Evolutionary conservation across 2,329 filamentous ascomycete species (phyloP).

Genomic region (Penicillium polonicum): DNA sequence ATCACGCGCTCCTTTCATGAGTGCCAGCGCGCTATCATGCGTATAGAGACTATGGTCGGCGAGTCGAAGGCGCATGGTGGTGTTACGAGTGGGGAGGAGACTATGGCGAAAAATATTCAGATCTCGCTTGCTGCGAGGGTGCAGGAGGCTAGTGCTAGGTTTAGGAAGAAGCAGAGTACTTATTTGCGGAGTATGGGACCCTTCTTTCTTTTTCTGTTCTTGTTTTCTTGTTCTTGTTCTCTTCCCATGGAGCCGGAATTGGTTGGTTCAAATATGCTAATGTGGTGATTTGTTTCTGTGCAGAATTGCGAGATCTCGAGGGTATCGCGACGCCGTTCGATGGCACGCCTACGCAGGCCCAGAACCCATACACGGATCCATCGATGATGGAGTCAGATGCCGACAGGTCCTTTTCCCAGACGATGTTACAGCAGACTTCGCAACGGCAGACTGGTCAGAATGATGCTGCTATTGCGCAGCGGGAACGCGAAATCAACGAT

Average conservation of each 20-base stretch:
- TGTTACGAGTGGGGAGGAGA: slow-evolving; percentile 80
- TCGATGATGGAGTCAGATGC: slow-evolving; percentile 91
- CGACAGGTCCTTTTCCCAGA: slow-evolving; percentile 88
- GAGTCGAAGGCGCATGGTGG: slow-evolving; percentile 70
- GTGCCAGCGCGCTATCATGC: slow-evolving; percentile 85
- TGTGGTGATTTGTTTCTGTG: not conserved
- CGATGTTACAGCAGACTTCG: slow-evolving; percentile 75
- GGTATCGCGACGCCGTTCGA: slow-evolving; percentile 57
- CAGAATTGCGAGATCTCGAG: slow-evolving; percentile 73
- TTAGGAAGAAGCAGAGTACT: slow-evolving; percentile 94
- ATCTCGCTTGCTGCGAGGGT: slow-evolving; percentile 84
- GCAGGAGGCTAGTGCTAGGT: slow-evolving; percentile 85
- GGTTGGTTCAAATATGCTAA: slow-evolving; percentile 5
- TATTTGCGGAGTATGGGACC: slow-evolving; percentile 78
- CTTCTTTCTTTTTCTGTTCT: not conserved
- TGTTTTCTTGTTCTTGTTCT: not conserved
- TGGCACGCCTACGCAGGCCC: slow-evolving; percentile 49
- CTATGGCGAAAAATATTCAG: slow-evolving; percentile 94
- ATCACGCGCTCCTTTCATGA: slow-evolving; percentile 87
- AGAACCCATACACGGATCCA: slow-evolving; percentile 74
- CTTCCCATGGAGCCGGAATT: slow-evolving; percentile 5
- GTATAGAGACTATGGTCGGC: slow-evolving; percentile 80
- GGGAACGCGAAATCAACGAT: slow-evolving; percentile 94
- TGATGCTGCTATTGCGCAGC: slow-evolving; percentile 81
- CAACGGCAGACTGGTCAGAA: slow-evolving; percentile 61